Evolutionary conservation across 179 eudicot genomes (phyloP).

Genomic region (Sideroxylon spinosum): DNA sequence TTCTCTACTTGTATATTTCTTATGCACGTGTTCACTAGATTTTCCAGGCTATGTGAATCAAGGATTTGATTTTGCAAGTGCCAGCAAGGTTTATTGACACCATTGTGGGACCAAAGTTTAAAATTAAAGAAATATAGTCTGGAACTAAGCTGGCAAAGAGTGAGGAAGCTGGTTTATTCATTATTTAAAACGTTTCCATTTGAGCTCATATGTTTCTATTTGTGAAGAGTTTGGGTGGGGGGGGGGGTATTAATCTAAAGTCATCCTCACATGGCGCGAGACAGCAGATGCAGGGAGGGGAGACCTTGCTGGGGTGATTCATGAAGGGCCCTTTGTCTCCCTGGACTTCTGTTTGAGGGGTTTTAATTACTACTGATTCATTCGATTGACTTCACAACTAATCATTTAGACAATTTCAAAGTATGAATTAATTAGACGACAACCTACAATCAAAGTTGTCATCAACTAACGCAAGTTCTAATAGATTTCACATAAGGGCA

Average conservation of each 20-base stretch:
- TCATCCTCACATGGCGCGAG: background rate
- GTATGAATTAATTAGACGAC: no score
- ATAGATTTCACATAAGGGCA: no score
- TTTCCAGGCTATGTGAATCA: slow-evolving; percentile 8
- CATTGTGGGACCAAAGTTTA: background rate
- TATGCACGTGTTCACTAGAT: background rate
- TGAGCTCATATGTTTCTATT: background rate
- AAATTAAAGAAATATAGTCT: background rate
- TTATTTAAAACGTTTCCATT: background rate
- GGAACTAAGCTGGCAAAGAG: slow-evolving; percentile 8
- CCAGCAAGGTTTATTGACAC: slow-evolving; percentile 10
- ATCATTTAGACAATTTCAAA: background rate
- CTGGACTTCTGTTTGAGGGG: background rate
- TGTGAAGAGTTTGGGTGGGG: background rate
- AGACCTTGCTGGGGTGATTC: background rate
- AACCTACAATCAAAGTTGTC: no score
- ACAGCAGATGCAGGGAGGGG: background rate
- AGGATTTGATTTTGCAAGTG: background rate
- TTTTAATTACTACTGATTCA: background rate
- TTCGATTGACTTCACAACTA: background rate
- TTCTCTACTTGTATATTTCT: background rate
- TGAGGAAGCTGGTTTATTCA: background rate
- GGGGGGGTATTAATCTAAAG: background rate
- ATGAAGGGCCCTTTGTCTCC: background rate
- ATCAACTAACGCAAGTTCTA: no score